Base-by-base conservation (phyloP, 345 rosid genomes). In the Moringa oleifera region DNA sequence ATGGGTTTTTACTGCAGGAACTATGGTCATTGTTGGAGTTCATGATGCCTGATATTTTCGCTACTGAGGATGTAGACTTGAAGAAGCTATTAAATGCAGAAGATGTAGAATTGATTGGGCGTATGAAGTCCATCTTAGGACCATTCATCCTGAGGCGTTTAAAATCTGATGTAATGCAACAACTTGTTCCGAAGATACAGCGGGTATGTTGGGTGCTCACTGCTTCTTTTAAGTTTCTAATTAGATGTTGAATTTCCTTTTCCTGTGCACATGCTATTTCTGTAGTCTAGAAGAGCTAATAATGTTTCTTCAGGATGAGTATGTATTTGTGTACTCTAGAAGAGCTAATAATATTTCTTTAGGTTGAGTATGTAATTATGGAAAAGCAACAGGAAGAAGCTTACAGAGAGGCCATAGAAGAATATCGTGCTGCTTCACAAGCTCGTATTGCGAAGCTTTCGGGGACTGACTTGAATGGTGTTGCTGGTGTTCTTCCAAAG, bases 81-180 rank as follows among this genome's bases (percentile, higher is more conserved):
- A 94, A 90, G 75, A 94, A 85, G 77, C 74, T 88, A 63, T 63
- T 94, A 66, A 94, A 71, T 68, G 91, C 91, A 24, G 99, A 88
- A 68, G 97, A 94, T 62, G 80, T 79, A 33, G 93, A 80, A 70
- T 74, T 94, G 66, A 78, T 90, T 75, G 82, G 86, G 59, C 86
- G 87, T 55, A 90, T 94, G 95, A 94, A 94, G 80, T 94, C 96
- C 50, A 94, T 90, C 51, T 75, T 94, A 36, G 97, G 97, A 52
- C 99, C 99, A 17, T 94, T 94, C 75, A 88, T 94, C 63, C 84
- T 94, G 84, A 81, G 99, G 71, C 95, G 97, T 53, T 72, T 94
- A 58, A 94, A 94, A 72, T 88, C 95, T 58, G 99, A 94, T 82
- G 97, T 94, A 31, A 88, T 94, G 99, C 97, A 80, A 75, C 99